Evolutionary conservation across 2,329 filamentous ascomycete species (phyloP).

Genomic region (Hypoxylon sp.): DNA sequence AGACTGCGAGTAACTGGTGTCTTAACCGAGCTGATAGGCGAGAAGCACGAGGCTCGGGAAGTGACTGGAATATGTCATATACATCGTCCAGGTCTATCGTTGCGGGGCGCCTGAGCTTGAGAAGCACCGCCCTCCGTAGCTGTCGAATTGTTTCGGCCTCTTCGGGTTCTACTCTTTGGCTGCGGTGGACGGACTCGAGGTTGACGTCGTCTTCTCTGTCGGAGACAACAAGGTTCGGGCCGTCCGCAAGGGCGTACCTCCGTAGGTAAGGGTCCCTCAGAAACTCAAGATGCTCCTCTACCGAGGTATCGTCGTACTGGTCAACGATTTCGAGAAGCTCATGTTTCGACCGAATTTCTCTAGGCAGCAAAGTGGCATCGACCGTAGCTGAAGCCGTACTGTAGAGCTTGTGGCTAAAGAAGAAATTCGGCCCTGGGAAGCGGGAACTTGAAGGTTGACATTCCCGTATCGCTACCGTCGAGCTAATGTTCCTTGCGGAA

Average conservation of each 20-base stretch:
- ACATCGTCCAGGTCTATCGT: conserved; percentile 53
- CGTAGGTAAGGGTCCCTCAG: conserved; percentile 62
- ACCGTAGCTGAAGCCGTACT: conserved; percentile 27
- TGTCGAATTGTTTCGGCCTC: conserved; percentile 48
- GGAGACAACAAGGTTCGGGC: conserved; percentile 58
- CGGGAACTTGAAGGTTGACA: conserved; percentile 28
- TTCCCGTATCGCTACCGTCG: conserved; percentile 35
- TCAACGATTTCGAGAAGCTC: conserved; percentile 63
- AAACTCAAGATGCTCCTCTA: conserved; percentile 62
- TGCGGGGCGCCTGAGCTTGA: conserved; percentile 53
- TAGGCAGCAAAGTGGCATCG: neutral
- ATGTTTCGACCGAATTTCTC: conserved; percentile 41
- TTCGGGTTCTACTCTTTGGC: conserved; percentile 47
- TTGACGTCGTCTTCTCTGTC: conserved; percentile 58
- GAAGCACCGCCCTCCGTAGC: conserved; percentile 52
- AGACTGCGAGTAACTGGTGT: conserved; percentile 69
- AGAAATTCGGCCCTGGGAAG: conserved; percentile 37
- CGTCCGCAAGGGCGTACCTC: conserved; percentile 60
- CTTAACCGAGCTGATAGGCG: conserved; percentile 61
- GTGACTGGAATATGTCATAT: conserved; percentile 57
- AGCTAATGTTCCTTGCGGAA: conserved; percentile 30
- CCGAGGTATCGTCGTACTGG: conserved; percentile 55
- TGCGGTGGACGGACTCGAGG: conserved; percentile 55
- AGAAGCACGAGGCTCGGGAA: conserved; percentile 62
- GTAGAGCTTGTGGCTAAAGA: conserved; percentile 34